A percentile compares a stretch with the other conserved stretches of the same genome.
phyloP scores from a whole-genome alignment of 768 basidiomycete genomes.

The Lactarius evosmus region DNA sequence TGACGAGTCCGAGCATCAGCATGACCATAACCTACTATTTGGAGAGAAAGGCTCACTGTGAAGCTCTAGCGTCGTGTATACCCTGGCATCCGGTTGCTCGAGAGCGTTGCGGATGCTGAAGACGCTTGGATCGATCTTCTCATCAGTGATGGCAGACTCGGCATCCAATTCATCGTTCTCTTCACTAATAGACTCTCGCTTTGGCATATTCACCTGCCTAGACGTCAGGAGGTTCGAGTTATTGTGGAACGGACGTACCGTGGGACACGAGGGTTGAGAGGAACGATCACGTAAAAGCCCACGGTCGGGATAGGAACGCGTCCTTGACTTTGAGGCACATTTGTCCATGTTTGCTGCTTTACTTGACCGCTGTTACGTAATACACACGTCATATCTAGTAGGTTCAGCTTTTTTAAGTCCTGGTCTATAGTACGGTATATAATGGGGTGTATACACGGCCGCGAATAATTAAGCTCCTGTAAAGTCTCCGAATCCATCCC shows the following conservation, averaged over 20 bases:
- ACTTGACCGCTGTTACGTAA: no score
- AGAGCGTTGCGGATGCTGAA: constrained; percentile 31
- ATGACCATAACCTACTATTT: neutral
- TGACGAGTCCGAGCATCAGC: neutral
- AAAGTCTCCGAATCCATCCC: constrained; percentile 25
- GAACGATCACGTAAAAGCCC: neutral
- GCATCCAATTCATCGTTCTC: constrained; percentile 19
- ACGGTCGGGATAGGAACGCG: no score
- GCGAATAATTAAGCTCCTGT: neutral
- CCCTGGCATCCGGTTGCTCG: constrained; percentile 28
- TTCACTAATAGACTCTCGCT: constrained; percentile 13
- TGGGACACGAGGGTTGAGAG: neutral
- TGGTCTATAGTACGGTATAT: neutral
- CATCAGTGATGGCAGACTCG: constrained; percentile 25
- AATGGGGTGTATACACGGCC: neutral
- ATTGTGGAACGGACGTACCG: neutral
- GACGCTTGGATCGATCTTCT: constrained; percentile 22
- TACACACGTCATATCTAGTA: no score
- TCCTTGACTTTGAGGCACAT: no score
- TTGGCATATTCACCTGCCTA: constrained; percentile 4
- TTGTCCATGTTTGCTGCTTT: neutral
- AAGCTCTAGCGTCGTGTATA: constrained; percentile 31
- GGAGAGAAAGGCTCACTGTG: constrained; percentile 27
- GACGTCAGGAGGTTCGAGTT: neutral
- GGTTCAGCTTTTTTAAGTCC: neutral